phyloP scores from a whole-genome alignment of 768 basidiomycete genomes.

The Trametes punicea region DNA sequence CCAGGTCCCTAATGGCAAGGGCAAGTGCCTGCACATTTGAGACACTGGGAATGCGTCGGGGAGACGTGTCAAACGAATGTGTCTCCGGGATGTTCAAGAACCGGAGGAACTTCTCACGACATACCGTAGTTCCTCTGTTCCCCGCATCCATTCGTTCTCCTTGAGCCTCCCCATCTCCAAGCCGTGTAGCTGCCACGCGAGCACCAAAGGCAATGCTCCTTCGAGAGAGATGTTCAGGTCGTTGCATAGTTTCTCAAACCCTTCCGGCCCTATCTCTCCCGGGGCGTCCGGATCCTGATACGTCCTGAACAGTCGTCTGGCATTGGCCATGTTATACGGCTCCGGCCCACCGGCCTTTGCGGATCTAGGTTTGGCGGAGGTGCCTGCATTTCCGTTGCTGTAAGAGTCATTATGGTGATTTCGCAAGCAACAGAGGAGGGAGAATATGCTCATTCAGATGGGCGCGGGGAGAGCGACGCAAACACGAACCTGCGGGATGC shows the following conservation, averaged over 20 bases:
- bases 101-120: not conserved
- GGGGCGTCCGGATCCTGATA: slow-evolving; percentile 57
- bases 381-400: slow-evolving; percentile 12
- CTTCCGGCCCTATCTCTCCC: slow-evolving; percentile 63
- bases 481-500: slow-evolving; percentile 6
- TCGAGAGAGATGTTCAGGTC: slow-evolving; percentile 74
- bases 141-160: slow-evolving; percentile 67
- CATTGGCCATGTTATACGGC: slow-evolving; percentile 49
- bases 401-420: slow-evolving; percentile 49
- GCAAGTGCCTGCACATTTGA: slow-evolving; percentile 49
- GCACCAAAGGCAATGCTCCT: slow-evolving; percentile 64
- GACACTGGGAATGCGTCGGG: slow-evolving; percentile 34
- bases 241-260: slow-evolving; percentile 65
- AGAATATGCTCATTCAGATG: slow-evolving; percentile 55
- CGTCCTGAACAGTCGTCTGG: slow-evolving; percentile 52
- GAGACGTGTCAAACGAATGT: not conserved
- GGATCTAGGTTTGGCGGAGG: slow-evolving; percentile 18
- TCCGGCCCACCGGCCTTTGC: slow-evolving; percentile 18
- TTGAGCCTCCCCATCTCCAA: slow-evolving; percentile 72
- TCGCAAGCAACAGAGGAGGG: slow-evolving; percentile 63
- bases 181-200: slow-evolving; percentile 72
- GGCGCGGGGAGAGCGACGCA: not conserved
- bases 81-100: not conserved
- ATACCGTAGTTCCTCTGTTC: slow-evolving; percentile 45
- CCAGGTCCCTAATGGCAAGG: slow-evolving; percentile 55